These are phyloP conservation scores for Baorangia bicolor DNA, from an alignment of 768 basidiomycete genomes.

Conservation along the genomic window DNA sequence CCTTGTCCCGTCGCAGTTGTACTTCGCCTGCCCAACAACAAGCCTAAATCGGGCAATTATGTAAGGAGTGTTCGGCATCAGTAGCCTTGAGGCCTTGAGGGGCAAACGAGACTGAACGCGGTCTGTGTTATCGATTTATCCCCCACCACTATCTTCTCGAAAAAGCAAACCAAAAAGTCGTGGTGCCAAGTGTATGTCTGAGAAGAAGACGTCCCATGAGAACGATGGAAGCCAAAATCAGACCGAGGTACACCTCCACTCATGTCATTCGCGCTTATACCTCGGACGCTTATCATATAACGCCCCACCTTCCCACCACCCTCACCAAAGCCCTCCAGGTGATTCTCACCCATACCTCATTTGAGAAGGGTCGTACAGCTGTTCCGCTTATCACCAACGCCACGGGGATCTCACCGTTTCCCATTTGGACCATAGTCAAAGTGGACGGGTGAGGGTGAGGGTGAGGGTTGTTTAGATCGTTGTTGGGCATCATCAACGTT, in stretches of 20 bases:
- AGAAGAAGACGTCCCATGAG: slow-evolving; percentile 87
- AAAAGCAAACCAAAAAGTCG: slow-evolving; percentile 72
- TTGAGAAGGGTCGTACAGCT: slow-evolving; percentile 68
- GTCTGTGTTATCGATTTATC: slow-evolving; percentile 22
- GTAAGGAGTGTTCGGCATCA: too few species aligned
- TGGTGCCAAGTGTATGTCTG: slow-evolving; percentile 73
- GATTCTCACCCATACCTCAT: slow-evolving; percentile 77
- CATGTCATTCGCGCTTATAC: background rate
- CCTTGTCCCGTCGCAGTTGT: too few species aligned
- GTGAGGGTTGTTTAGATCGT: slow-evolving; percentile 10
- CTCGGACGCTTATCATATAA: background rate
- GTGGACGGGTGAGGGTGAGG: slow-evolving; percentile 66
- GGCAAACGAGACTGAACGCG: too few species aligned
- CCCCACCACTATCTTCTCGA: slow-evolving; percentile 65
- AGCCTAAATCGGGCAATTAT: too few species aligned
- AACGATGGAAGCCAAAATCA: slow-evolving; percentile 78
- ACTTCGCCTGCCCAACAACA: too few species aligned
- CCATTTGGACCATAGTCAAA: slow-evolving; percentile 65
- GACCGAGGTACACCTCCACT: slow-evolving; percentile 48
- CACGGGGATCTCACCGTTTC: slow-evolving; percentile 76
- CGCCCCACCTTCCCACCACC: slow-evolving; percentile 36
- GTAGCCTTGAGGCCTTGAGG: too few species aligned
- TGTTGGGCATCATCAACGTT: background rate
- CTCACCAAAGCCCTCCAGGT: slow-evolving; percentile 65
- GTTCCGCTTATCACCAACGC: slow-evolving; percentile 80